Conservation (phyloP, 257 asterid genomes). For the Plantago elongata region DNA sequence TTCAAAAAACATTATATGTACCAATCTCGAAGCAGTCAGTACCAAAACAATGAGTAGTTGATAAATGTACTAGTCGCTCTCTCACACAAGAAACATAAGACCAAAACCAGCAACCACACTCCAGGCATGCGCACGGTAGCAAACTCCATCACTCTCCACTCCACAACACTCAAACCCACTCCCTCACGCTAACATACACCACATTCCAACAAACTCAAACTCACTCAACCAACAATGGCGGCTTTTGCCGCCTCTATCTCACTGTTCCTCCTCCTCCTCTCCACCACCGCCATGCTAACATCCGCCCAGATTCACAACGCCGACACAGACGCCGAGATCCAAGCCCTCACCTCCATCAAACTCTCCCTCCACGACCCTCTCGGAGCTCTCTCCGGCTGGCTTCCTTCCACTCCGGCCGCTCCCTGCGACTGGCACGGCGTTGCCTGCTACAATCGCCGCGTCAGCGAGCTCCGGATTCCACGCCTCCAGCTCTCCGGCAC, state of each 20-base stretch:
- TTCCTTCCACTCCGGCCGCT: constrained; percentile 41
- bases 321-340: constrained; percentile 42
- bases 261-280: background rate
- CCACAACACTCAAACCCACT: background rate
- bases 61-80: too few relatives aligned
- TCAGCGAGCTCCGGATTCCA: constrained; percentile 55
- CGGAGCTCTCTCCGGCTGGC: constrained; percentile 46
- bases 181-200: background rate
- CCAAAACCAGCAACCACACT: too few relatives aligned
- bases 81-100: too few relatives aligned
- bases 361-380: constrained; percentile 49
- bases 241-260: constrained; percentile 1
- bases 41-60: too few relatives aligned
- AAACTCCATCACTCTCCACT: background rate
- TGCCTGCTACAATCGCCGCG: constrained; percentile 32
- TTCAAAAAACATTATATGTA: too few relatives aligned
- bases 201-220: background rate
- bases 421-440: constrained; percentile 86
- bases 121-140: background rate
- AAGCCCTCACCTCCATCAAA: constrained; percentile 44
- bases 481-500: constrained; percentile 45
- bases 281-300: constrained; percentile 3
- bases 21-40: too few relatives aligned
- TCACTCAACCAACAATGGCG: constrained; percentile 12
- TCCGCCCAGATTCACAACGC: constrained; percentile 19